A percentile compares a stretch with the other conserved stretches of the same genome.
Evolutionary conservation across 768 basidiomycete species (phyloP).

Genomic region (Termitomyces sp.): DNA sequence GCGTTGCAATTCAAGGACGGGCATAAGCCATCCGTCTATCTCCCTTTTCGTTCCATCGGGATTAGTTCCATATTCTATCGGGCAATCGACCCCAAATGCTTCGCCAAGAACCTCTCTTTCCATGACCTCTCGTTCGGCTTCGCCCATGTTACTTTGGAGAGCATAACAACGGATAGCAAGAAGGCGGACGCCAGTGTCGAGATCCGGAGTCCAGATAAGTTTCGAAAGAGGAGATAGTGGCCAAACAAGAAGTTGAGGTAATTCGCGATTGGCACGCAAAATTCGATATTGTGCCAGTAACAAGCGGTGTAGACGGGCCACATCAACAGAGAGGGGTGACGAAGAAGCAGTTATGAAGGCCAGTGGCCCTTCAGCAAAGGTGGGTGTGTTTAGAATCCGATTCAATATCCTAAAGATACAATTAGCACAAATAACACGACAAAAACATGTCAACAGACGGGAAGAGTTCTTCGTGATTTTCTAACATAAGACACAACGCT

Average conservation of each 20-base stretch:
- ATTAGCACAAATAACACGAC: constrained; percentile 5
- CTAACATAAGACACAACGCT: constrained; percentile 59
- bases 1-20: constrained; percentile 61
- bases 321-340: constrained; percentile 29
- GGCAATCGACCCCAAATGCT: constrained; percentile 54
- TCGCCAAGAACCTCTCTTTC: constrained; percentile 62
- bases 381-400: constrained; percentile 38
- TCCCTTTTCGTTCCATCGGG: constrained; percentile 37
- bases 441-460: constrained; percentile 40
- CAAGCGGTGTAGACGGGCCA: constrained; percentile 53
- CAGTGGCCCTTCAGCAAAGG: constrained; percentile 51
- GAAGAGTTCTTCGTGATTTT: constrained; percentile 67
- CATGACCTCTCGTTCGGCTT: constrained; percentile 63
- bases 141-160: constrained; percentile 71
- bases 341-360: constrained; percentile 32
- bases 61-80: constrained; percentile 49
- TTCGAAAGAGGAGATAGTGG: constrained; percentile 45
- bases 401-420: constrained; percentile 47
- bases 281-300: constrained; percentile 82
- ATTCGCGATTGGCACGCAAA: constrained; percentile 63
- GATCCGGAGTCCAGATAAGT: constrained; percentile 36
- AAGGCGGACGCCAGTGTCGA: constrained; percentile 59
- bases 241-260: constrained; percentile 65
- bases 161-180: constrained; percentile 79
- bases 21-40: constrained; percentile 82